A percentile compares a stretch with the other conserved stretches of the same genome.
Evolutionary conservation across 2,329 filamentous ascomycete species (phyloP).

Genomic region (Rosellinia necatrix): DNA sequence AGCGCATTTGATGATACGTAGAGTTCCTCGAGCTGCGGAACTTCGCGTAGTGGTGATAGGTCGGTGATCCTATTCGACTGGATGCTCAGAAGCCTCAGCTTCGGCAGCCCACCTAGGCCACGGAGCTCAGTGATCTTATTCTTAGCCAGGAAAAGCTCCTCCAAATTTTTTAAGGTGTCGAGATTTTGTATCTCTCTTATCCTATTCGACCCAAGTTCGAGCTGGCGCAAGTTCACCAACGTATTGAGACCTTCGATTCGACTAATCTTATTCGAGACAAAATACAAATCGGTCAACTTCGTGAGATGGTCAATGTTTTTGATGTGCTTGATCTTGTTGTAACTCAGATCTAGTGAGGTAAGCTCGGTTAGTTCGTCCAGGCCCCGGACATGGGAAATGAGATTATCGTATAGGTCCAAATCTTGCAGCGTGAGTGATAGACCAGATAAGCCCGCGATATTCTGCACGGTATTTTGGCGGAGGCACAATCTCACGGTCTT

Average conservation of each 20-base stretch:
- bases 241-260: conserved; percentile 83
- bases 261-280: conserved; percentile 93
- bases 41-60: conserved; percentile 74
- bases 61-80: conserved; percentile 90
- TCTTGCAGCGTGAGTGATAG: conserved; percentile 74
- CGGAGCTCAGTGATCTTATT: conserved; percentile 90
- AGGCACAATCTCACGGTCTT: conserved; percentile 80
- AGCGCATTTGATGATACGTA: conserved; percentile 97
- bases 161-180: conserved; percentile 74
- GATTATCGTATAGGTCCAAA: conserved; percentile 95
- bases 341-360: conserved; percentile 84
- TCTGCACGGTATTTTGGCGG: conserved; percentile 86
- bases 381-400: conserved; percentile 83
- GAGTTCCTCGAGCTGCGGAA: conserved; percentile 82
- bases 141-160: conserved; percentile 92
- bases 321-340: conserved; percentile 99
- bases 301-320: conserved; percentile 81
- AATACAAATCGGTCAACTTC: conserved; percentile 81
- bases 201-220: conserved; percentile 91
- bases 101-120: conserved; percentile 74
- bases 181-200: conserved; percentile 89
- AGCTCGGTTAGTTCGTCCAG: conserved; percentile 79
- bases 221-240: conserved; percentile 73
- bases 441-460: conserved; percentile 73
- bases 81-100: conserved; percentile 86